Percentiles rank a stretch among this genome's conserved stretches.
phyloP scores from a whole-genome alignment of 495 filamentous ascomycete species.

The Daldinia childiae region DNA sequence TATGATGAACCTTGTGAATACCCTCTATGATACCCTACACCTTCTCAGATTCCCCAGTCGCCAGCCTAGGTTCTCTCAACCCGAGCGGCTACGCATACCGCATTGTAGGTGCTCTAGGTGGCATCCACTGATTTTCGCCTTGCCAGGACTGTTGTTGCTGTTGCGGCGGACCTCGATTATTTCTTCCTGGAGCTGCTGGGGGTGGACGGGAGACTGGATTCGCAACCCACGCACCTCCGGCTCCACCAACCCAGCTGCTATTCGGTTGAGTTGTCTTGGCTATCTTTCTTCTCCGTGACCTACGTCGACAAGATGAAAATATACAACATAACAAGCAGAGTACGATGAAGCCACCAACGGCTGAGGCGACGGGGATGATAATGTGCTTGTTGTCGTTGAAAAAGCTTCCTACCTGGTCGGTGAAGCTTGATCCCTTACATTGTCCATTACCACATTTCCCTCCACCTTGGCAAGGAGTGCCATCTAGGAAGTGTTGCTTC shows the following conservation, averaged over 20 bases:
- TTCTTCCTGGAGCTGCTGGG: conserved; percentile 14
- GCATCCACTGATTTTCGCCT: conserved; percentile 19
- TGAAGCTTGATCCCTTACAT: conserved; percentile 70
- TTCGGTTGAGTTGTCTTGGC: conserved; percentile 37
- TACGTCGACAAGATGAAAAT: conserved; percentile 63
- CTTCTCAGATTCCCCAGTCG: conserved; percentile 32
- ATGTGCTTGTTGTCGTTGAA: conserved; percentile 75
- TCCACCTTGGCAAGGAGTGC: conserved; percentile 84
- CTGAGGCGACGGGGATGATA: conserved; percentile 76
- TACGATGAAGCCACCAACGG: conserved; percentile 73
- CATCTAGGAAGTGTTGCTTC: conserved; percentile 94
- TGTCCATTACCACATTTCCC: conserved; percentile 79
- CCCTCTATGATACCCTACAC: conserved; percentile 19
- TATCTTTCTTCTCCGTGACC: conserved; percentile 39
- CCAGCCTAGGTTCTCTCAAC: conserved; percentile 37
- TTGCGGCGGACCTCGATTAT: conserved; percentile 17
- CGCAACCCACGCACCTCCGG: conserved; percentile 25
- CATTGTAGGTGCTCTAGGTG: conserved; percentile 28
- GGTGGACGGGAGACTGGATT: conserved; percentile 14
- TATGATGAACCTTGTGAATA: conserved; percentile 28
- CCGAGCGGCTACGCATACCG: conserved; percentile 37
- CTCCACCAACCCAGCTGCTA: conserved; percentile 43
- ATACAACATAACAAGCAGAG: conserved; percentile 69
- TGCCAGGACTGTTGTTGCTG: conserved; percentile 40
- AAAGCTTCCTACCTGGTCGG: conserved; percentile 71